Evolutionary conservation across 2,329 filamentous ascomycete genomes (phyloP).

Genomic region (Cladosporium austrohemisphaericum): DNA sequence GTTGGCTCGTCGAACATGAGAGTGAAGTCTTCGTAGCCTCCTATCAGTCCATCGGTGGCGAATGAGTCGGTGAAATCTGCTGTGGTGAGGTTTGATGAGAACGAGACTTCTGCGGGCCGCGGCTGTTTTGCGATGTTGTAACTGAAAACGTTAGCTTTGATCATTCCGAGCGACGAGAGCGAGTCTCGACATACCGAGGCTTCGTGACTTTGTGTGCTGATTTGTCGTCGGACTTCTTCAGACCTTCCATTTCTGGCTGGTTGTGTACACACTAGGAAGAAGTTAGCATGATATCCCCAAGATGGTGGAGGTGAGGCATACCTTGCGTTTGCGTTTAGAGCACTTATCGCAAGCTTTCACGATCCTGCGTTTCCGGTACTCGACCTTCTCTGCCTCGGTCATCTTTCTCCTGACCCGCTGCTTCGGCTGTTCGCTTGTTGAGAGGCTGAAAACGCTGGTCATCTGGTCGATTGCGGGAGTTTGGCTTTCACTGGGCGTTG

Average conservation of each 20-base stretch:
- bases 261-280: conserved; percentile 27
- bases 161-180: conserved; percentile 2
- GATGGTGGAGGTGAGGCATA: neutral
- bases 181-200: conserved; percentile 14
- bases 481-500: conserved; percentile 20
- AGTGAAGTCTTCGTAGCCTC: conserved; percentile 26
- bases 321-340: conserved; percentile 34
- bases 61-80: neutral
- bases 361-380: conserved; percentile 37
- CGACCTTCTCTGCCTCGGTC: conserved; percentile 37
- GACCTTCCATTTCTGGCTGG: conserved; percentile 30
- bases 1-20: conserved; percentile 25
- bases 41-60: neutral
- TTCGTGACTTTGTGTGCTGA: conserved; percentile 21
- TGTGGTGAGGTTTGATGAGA: neutral
- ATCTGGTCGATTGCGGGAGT: conserved; percentile 34
- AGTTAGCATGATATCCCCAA: conserved; percentile 1
- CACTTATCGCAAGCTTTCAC: conserved; percentile 37
- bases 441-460: conserved; percentile 37
- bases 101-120: neutral
- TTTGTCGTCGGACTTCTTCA: conserved; percentile 15
- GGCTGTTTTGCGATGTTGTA: neutral
- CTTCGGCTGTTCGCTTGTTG: conserved; percentile 31
- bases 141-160: neutral
- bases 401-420: conserved; percentile 35